Percentiles rank a stretch among this genome's conserved stretches.
phyloP scores from a whole-genome alignment of 2,329 filamentous ascomycete genomes.

The Lasiodiplodia gonubiensis region DNA sequence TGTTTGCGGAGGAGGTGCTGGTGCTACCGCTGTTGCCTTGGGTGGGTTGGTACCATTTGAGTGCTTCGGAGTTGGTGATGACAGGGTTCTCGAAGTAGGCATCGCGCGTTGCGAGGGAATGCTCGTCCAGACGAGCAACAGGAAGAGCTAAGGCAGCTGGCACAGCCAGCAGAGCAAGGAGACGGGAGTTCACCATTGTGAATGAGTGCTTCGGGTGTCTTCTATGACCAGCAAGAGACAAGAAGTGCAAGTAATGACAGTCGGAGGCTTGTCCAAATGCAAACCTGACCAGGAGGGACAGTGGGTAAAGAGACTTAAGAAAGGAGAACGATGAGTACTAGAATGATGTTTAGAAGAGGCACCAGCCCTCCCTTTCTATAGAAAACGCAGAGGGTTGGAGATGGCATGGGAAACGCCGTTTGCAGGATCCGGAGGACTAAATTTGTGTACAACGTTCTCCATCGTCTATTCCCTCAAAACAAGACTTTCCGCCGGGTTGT shows the following conservation, averaged over 20 bases:
- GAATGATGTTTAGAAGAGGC: no score
- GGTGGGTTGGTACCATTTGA: not conserved
- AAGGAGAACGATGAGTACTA: not conserved
- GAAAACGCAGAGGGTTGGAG: not conserved
- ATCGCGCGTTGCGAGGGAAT: not conserved
- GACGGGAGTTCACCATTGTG: not conserved
- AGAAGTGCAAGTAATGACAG: not conserved
- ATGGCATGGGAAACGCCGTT: not conserved
- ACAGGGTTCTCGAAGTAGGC: not conserved
- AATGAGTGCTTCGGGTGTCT: not conserved
- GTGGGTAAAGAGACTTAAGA: not conserved
- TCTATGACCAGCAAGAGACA: not conserved
- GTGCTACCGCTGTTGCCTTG: not conserved
- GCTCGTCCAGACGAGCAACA: not conserved
- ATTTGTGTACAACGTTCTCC: constrained; percentile 4
- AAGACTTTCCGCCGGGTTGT: not conserved
- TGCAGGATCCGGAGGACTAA: not conserved
- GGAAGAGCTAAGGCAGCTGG: not conserved
- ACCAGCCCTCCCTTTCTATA: not conserved
- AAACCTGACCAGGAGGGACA: not conserved
- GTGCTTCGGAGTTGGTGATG: not conserved
- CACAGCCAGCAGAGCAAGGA: not conserved
- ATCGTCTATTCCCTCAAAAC: not conserved
- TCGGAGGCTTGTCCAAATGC: not conserved
- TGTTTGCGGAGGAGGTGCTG: not conserved